Percentiles rank a stretch among this genome's conserved stretches.
Conservation (phyloP, 2,329 filamentous ascomycete genomes). For the Raffaelea ambrosiae region DNA sequence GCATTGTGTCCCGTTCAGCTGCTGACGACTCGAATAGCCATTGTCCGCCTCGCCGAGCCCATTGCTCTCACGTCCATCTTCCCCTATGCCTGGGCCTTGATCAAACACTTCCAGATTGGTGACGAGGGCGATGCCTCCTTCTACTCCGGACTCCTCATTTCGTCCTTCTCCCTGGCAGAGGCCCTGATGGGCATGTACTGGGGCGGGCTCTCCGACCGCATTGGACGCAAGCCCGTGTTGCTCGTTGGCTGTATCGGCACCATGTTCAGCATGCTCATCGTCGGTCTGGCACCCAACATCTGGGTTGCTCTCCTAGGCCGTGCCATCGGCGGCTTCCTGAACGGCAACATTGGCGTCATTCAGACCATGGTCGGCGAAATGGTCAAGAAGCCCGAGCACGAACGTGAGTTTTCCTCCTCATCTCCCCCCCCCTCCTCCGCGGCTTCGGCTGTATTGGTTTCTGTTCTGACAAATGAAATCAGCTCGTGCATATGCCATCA, state of each 20-base stretch:
- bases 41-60: conserved; percentile 86
- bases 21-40: too few species aligned
- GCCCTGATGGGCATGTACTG: conserved; percentile 80
- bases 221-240: conserved; percentile 79
- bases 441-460: too few species aligned
- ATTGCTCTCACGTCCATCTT: conserved; percentile 91
- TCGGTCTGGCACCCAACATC: conserved; percentile 76
- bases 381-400: conserved; percentile 74
- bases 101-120: conserved; percentile 67
- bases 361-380: conserved; percentile 91
- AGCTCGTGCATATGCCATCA: conserved; percentile 81
- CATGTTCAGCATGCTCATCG: conserved; percentile 71
- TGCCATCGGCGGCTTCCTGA: conserved; percentile 70
- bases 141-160: conserved; percentile 82
- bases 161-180: conserved; percentile 76
- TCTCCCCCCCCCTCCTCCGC: too few species aligned
- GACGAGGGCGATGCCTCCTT: conserved; percentile 69
- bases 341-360: conserved; percentile 86
- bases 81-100: conserved; percentile 80
- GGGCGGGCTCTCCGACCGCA: conserved; percentile 72
- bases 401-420: conserved; percentile 51
- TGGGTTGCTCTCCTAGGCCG: conserved; percentile 74
- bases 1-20: too few species aligned
- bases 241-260: conserved; percentile 75
- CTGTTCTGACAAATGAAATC: conserved; percentile 13